Conservation (phyloP, 768 basidiomycete species). For the Boletus sp. region DNA sequence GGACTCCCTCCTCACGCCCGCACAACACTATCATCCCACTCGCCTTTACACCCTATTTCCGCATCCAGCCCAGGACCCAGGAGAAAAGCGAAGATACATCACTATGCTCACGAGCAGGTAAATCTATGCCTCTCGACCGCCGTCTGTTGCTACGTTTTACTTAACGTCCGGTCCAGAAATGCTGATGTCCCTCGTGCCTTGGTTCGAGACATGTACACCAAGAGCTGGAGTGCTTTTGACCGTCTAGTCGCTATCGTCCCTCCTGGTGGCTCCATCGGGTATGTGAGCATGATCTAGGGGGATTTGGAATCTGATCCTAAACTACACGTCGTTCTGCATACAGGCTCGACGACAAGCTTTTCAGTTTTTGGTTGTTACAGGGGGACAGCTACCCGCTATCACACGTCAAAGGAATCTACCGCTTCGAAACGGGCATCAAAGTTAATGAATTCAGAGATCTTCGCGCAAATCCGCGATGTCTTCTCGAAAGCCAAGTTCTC, state of each 20-base stretch:
- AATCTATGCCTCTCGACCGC: slow-evolving; percentile 2
- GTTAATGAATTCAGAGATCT: slow-evolving; percentile 87
- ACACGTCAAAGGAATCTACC: slow-evolving; percentile 80
- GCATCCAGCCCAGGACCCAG: slow-evolving; percentile 76
- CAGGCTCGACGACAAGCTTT: slow-evolving; percentile 89
- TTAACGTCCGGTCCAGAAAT: slow-evolving; percentile 46
- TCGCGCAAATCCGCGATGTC: slow-evolving; percentile 83
- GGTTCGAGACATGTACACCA: slow-evolving; percentile 88
- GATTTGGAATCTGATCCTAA: background rate
- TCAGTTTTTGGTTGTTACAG: slow-evolving; percentile 86
- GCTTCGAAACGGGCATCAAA: slow-evolving; percentile 86
- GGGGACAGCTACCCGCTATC: slow-evolving; percentile 71
- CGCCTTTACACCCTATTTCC: slow-evolving; percentile 72
- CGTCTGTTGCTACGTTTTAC: too few relatives aligned
- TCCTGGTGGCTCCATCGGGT: slow-evolving; percentile 90
- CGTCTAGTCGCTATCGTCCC: slow-evolving; percentile 85
- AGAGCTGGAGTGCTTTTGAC: slow-evolving; percentile 91
- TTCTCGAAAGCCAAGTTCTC: slow-evolving; percentile 77
- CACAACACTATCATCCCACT: slow-evolving; percentile 70
- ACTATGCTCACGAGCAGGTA: slow-evolving; percentile 70
- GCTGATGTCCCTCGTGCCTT: slow-evolving; percentile 81
- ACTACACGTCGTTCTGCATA: background rate
- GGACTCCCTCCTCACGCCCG: slow-evolving; percentile 73
- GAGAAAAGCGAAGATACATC: slow-evolving; percentile 72
- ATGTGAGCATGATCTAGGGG: slow-evolving; percentile 25